These are phyloP conservation scores for Zygosaccharomyces bailii DNA, from an alignment of 805 yeast species.

Conservation along the genomic window DNA sequence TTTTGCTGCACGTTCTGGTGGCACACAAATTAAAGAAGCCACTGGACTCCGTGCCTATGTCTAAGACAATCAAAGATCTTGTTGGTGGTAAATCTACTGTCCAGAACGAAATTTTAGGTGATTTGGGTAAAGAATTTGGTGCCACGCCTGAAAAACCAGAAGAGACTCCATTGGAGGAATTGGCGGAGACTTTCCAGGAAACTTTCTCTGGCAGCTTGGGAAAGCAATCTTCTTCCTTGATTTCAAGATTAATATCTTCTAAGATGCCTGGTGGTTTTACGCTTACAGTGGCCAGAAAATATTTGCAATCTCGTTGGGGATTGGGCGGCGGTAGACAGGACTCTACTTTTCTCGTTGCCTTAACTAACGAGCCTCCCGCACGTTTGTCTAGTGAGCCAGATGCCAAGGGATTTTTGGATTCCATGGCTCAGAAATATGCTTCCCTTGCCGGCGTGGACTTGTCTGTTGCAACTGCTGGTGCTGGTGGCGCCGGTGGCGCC, in stretches of 20 bases:
- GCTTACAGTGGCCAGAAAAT: slow-evolving; percentile 85
- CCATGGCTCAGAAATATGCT: slow-evolving; percentile 81
- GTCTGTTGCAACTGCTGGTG: slow-evolving; percentile 58
- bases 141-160: slow-evolving; percentile 98
- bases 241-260: slow-evolving; percentile 88
- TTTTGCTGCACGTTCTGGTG: slow-evolving; percentile 81
- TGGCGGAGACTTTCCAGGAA: slow-evolving; percentile 94
- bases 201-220: slow-evolving; percentile 86
- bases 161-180: slow-evolving; percentile 92
- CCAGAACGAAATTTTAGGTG: slow-evolving; percentile 98
- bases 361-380: slow-evolving; percentile 85
- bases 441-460: slow-evolving; percentile 74
- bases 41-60: slow-evolving; percentile 76
- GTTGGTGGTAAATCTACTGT: slow-evolving; percentile 99
- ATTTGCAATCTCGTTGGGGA: slow-evolving; percentile 90
- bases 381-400: slow-evolving; percentile 86
- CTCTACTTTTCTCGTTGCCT: slow-evolving; percentile 74
- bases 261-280: slow-evolving; percentile 99
- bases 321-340: slow-evolving; percentile 93
- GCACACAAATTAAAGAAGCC: slow-evolving; percentile 95
- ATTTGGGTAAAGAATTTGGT: slow-evolving; percentile 96
- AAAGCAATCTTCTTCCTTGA: slow-evolving; percentile 84
- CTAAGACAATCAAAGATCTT: slow-evolving; percentile 92
- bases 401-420: slow-evolving; percentile 85
- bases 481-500: slow-evolving; percentile 48